These are phyloP conservation scores for Pseudopithomyces maydicus DNA, from an alignment of 2,329 filamentous ascomycete genomes.

Conservation along the genomic window DNA sequence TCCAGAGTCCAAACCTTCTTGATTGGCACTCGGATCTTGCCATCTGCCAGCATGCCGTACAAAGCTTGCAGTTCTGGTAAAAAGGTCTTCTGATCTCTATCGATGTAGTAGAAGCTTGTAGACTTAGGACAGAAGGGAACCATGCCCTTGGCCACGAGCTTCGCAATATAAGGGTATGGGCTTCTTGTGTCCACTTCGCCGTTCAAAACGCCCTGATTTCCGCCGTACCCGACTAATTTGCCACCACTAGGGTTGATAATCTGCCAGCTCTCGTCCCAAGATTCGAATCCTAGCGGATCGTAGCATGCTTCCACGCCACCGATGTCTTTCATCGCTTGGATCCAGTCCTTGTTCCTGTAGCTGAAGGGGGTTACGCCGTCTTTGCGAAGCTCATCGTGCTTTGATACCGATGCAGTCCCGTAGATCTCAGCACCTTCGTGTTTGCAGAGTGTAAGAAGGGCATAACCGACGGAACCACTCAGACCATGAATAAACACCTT, in stretches of 20 bases:
- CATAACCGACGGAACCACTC: slow-evolving; percentile 57
- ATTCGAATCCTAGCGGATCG: slow-evolving; percentile 57
- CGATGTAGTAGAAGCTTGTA: slow-evolving; percentile 35
- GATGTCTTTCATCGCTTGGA: slow-evolving; percentile 49
- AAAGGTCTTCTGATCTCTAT: slow-evolving; percentile 29
- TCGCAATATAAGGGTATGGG: slow-evolving; percentile 22
- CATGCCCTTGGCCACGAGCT: slow-evolving; percentile 29
- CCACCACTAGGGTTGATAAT: slow-evolving; percentile 48
- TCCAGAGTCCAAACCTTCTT: slow-evolving; percentile 33
- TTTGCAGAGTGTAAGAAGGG: slow-evolving; percentile 49
- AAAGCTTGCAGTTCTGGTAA: slow-evolving; percentile 28
- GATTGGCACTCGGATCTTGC: slow-evolving; percentile 32
- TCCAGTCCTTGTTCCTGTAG: slow-evolving; percentile 58
- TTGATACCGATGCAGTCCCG: slow-evolving; percentile 55
- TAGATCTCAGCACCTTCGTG: slow-evolving; percentile 55
- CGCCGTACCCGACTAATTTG: slow-evolving; percentile 36
- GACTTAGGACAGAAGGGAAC: slow-evolving; percentile 30
- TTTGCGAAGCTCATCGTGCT: slow-evolving; percentile 49
- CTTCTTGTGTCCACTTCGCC: slow-evolving; percentile 21
- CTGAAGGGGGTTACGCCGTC: slow-evolving; percentile 52
- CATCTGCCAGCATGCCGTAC: slow-evolving; percentile 21
- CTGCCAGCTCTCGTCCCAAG: slow-evolving; percentile 56
- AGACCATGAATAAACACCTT: slow-evolving; percentile 58
- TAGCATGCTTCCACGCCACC: slow-evolving; percentile 57
- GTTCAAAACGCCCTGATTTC: slow-evolving; percentile 28